Percentiles rank a stretch among this genome's conserved stretches.
Evolutionary conservation across 306 rosid species (phyloP).

Genomic region (Medicago arabica): DNA sequence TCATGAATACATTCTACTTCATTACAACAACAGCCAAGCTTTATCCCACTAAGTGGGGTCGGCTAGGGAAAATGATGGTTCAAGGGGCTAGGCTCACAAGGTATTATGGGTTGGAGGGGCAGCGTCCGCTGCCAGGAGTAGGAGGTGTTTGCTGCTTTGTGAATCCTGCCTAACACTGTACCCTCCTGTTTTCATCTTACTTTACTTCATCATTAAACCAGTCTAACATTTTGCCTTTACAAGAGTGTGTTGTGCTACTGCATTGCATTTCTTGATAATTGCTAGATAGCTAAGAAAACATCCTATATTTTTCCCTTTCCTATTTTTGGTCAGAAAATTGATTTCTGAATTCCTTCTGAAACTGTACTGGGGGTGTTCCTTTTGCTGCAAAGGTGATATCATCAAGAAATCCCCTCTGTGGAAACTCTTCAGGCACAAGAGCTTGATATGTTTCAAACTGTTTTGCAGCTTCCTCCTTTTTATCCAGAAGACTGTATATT

Average conservation of each 20-base stretch:
- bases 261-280: constrained; percentile 29
- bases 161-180: too few relatives aligned
- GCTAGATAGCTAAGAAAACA: constrained; percentile 4
- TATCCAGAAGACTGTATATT: constrained; percentile 77
- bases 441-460: constrained; percentile 77
- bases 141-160: too few relatives aligned
- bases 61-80: too few relatives aligned
- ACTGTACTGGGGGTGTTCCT: constrained; percentile 58
- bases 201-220: constrained; percentile 1
- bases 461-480: constrained; percentile 76
- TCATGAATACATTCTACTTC: constrained; percentile 3
- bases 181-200: too few relatives aligned
- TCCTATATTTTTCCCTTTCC: not conserved
- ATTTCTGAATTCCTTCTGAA: constrained; percentile 60
- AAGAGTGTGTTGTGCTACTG: not conserved
- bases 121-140: too few relatives aligned
- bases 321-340: constrained; percentile 59
- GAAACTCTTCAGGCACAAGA: constrained; percentile 85
- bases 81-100: too few relatives aligned
- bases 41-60: too few relatives aligned
- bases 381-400: constrained; percentile 79
- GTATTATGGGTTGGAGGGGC: too few relatives aligned
- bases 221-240: constrained; percentile 12
- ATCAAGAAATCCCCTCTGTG: constrained; percentile 84
- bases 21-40: too few relatives aligned